Base-by-base conservation (phyloP, 352 stramenopile species). In the Phytopythium sindhum region DNA sequence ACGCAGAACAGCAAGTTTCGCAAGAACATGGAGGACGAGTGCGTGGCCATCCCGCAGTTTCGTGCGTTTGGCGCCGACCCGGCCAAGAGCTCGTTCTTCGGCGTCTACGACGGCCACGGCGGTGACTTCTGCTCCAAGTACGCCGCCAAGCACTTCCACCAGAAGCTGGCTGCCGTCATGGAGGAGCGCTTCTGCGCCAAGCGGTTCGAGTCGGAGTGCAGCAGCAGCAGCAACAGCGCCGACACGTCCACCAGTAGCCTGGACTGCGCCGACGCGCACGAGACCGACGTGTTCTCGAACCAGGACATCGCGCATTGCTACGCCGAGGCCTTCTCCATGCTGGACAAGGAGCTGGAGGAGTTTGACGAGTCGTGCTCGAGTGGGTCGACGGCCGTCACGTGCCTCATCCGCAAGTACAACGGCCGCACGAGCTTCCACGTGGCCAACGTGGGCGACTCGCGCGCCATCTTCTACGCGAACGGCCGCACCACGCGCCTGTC, bases 21-120 rank as follows among this genome's bases (percentile, higher is more conserved):
- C 28, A 84, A 87, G 57, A 53, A 89, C 70, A 95, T 95, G 86
- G 86, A 95, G 62, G 86, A 95, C 70, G 84, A 89, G 60, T 91
- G 82, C 69, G 82, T 93, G 14, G 81, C 81, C 29, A 88, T 91
- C 62, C 81, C 81, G 28, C 80, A 81, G 59, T 89, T 86, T 60
- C 73, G 65, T 54, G 77, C 72, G n/a, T 87, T 89, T 37, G 63
- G 73, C 39, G 73, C 75, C 41, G 82, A 91, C 57, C 74, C 77
- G 1, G 81, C 80, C n/a, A 72, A 80, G 53, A 86, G 75, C 63
- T 88, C 70, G 51, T 93, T 95, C 72, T 95, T 93, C 65, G 86
- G 75, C 24, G 83, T 95, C 4, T 95, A 90, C 44, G 86, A 95
- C 64, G 86, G 86, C 35, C 86, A 95, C 60, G 86, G 85, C 51